Evolutionary conservation across 2,329 filamentous ascomycete genomes (phyloP).

Genomic region (Cercospora nicotianae): DNA sequence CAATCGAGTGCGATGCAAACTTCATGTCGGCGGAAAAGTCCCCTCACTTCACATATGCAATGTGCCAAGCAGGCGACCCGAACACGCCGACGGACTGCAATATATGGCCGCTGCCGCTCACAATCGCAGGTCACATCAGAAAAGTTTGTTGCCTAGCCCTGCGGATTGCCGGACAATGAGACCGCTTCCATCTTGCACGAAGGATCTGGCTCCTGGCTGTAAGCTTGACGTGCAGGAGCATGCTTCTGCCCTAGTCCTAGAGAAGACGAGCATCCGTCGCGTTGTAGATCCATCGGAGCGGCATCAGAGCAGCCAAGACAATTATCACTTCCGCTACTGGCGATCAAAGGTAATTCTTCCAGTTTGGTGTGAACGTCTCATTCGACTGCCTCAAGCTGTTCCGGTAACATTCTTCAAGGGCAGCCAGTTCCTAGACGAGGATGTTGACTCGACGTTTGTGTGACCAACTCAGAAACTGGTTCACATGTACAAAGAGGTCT

Average conservation of each 20-base stretch:
- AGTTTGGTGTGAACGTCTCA: neutral
- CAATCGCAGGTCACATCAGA: neutral
- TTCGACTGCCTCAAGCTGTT: neutral
- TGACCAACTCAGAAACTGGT: neutral
- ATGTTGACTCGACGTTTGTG: neutral
- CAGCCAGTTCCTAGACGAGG: neutral
- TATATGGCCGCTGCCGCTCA: neutral
- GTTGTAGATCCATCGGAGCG: neutral
- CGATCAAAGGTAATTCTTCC: neutral
- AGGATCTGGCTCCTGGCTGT: neutral
- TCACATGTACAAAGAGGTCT: neutral
- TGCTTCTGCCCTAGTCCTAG: neutral
- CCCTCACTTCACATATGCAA: neutral
- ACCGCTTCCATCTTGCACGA: neutral
- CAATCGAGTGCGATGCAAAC: neutral
- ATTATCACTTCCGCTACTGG: neutral
- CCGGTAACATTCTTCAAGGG: neutral
- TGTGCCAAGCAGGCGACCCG: neutral
- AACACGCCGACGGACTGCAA: neutral
- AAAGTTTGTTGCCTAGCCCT: neutral
- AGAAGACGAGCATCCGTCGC: neutral
- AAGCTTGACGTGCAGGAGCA: neutral
- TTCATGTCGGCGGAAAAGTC: neutral
- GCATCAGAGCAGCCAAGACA: neutral
- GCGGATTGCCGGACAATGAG: neutral